Evolutionary conservation across 257 asterid species (phyloP), one percentile per base, ranked within the genome.

Genomic region (Oldenlandia corymbosa): DNA sequence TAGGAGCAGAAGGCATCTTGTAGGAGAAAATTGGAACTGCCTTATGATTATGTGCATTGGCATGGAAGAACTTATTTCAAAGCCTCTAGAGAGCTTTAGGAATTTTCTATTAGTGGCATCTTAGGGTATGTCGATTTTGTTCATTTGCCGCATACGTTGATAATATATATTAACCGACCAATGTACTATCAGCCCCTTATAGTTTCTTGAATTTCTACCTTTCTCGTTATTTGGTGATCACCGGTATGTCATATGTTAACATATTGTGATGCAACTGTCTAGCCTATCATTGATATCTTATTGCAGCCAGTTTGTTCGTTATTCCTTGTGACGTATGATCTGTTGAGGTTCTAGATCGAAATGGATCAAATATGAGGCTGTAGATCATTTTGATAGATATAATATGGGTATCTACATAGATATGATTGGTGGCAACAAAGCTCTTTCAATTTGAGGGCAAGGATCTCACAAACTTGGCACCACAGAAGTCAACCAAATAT

Each of bases 121-220:
- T 51, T 72, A 21, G 64, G 37, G 55, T 49, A 13, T 41, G 66
- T 23, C 39, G 7, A 59, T 65, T 55, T 30, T 24, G 49, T 37
- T 14, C 34, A 42, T n/a, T 11, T 17, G 28, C 56, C 10, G 14
- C n/a, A 36, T 58, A 1, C 16, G 47, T 34, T 13, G 14, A 27
- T 32, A 16, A 53, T 24, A 2, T 18, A 32, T n/a, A 16, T 14
- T 57, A 0, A 36, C 37, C 1, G 41, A 18, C 27, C 49, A 42
- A n/a, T 26, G 23, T 67, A 5, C 21, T 16, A 28, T 30, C 37
- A 8, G 5, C 28, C 10, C 14, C 59, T 5, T 36, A n/a, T 68
- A 10, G 32, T n/a, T 67, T 31, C 0, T 27, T 59, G 57, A n/a
- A 21, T 1, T n/a, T 46, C 17, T 1, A 8, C 16, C 10, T 41